Evolutionary conservation across 139 green algal genomes (phyloP).

Genomic region (Closterium sp.): DNA sequence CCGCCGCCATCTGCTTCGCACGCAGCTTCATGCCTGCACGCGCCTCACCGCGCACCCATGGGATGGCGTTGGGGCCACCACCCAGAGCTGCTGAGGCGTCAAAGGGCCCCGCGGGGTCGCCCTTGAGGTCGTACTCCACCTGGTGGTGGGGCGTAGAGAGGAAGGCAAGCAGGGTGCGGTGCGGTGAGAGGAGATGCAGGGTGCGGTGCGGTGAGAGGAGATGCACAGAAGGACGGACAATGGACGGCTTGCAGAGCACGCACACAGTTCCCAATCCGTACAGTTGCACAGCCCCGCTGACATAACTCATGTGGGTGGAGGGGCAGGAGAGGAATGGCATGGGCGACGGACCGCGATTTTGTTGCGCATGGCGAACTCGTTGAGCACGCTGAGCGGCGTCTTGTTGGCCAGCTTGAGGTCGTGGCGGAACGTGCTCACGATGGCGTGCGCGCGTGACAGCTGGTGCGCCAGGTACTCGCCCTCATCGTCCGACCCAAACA

Average conservation of each 20-base stretch:
- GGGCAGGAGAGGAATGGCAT: not conserved
- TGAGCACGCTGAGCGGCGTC: slow-evolving; percentile 43
- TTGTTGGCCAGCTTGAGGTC: slow-evolving; percentile 44
- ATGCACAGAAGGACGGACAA: no score
- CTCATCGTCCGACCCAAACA: slow-evolving; percentile 34
- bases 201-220: no score
- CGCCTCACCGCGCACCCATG: slow-evolving; percentile 2
- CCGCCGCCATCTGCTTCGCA: slow-evolving; percentile 41
- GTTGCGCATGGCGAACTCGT: slow-evolving; percentile 40
- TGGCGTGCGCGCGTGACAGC: slow-evolving; percentile 23
- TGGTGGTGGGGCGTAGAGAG: not conserved
- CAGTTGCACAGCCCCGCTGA: no score
- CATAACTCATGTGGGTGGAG: no score
- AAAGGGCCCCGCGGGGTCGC: slow-evolving; percentile 15
- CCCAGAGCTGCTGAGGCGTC: slow-evolving; percentile 16
- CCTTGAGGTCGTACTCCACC: slow-evolving; percentile 29
- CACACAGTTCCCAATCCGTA: no score
- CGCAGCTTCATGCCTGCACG: slow-evolving; percentile 11
- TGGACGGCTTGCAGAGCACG: no score
- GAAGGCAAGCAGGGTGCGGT: not conserved
- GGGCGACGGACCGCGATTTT: slow-evolving; percentile 10
- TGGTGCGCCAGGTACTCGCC: slow-evolving; percentile 27
- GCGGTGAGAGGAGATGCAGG: not conserved
- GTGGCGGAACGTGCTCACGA: slow-evolving; percentile 23
- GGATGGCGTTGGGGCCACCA: not conserved